Evolutionary conservation across 2,329 filamentous ascomycete genomes (phyloP).

Genomic region (Bisporella sp.): DNA sequence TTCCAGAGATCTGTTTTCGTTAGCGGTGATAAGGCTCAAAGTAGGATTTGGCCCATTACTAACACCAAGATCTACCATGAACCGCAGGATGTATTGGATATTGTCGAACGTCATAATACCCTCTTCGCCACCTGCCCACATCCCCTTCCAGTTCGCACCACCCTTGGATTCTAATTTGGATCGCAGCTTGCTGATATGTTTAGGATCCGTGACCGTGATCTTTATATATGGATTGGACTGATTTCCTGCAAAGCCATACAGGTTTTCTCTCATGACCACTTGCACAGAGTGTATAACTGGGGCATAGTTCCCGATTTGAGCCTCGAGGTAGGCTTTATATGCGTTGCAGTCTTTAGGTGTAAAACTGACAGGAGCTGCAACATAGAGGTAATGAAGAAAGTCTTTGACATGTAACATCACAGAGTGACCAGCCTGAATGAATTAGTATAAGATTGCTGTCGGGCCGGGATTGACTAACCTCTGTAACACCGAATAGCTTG

Average conservation of each 20-base stretch:
- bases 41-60: background rate
- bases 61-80: conserved; percentile 94
- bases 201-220: conserved; percentile 87
- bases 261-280: conserved; percentile 79
- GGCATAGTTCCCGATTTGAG: conserved; percentile 65
- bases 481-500: conserved; percentile 90
- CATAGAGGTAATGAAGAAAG: conserved; percentile 94
- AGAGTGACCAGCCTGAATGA: conserved; percentile 63
- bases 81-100: conserved; percentile 88
- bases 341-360: conserved; percentile 67
- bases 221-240: conserved; percentile 87
- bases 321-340: conserved; percentile 77
- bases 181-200: conserved; percentile 70
- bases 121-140: conserved; percentile 66
- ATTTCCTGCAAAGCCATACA: conserved; percentile 93
- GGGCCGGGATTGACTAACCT: conserved; percentile 38
- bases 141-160: conserved; percentile 78
- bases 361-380: conserved; percentile 81
- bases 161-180: conserved; percentile 62
- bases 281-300: conserved; percentile 73
- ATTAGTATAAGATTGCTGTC: conserved; percentile 9
- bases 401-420: conserved; percentile 91
- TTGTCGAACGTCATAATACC: conserved; percentile 90
- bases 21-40: conserved; percentile 2
- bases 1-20: conserved; percentile 64